phyloP scores from a whole-genome alignment of 495 filamentous ascomycete genomes.

The Aspergillus leporis region DNA sequence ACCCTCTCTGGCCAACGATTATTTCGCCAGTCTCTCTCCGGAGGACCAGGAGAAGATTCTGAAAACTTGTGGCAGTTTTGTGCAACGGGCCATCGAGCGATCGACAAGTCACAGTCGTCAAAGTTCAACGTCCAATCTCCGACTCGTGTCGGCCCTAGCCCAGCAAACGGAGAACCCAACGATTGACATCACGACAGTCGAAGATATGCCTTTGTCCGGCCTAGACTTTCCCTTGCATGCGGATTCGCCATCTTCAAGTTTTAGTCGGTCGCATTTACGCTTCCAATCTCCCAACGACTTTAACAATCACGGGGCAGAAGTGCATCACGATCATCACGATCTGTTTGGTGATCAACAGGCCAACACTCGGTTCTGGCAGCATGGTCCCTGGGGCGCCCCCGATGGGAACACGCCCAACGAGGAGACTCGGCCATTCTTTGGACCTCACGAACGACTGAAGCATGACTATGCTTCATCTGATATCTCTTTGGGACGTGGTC shows the following conservation, averaged over 20 bases:
- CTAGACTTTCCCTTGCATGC: slow-evolving; percentile 47
- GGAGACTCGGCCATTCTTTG: slow-evolving; percentile 50
- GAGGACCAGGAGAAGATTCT: slow-evolving; percentile 47
- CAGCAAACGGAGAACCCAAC: slow-evolving; percentile 49
- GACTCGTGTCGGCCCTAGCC: slow-evolving; percentile 43
- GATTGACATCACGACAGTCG: slow-evolving; percentile 50
- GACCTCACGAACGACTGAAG: slow-evolving; percentile 49
- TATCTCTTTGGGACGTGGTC: slow-evolving; percentile 47
- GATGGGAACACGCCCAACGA: slow-evolving; percentile 53
- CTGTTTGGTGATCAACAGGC: slow-evolving; percentile 51
- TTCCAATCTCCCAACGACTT: slow-evolving; percentile 49
- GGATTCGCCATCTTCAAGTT: slow-evolving; percentile 50
- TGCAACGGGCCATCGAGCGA: slow-evolving; percentile 45
- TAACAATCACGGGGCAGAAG: slow-evolving; percentile 40
- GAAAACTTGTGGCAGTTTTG: slow-evolving; percentile 49
- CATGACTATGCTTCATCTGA: slow-evolving; percentile 53
- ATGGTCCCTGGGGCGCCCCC: slow-evolving; percentile 48
- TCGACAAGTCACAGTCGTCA: slow-evolving; percentile 47
- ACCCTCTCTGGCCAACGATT: slow-evolving; percentile 47
- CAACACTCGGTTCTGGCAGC: slow-evolving; percentile 51
- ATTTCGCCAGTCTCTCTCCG: slow-evolving; percentile 41
- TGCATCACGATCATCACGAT: slow-evolving; percentile 48
- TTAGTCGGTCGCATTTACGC: slow-evolving; percentile 49
- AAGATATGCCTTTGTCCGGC: slow-evolving; percentile 41
- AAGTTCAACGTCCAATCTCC: slow-evolving; percentile 44